Conservation (phyloP, 2,329 filamentous ascomycete genomes). For the Mollisia scopiformis region DNA sequence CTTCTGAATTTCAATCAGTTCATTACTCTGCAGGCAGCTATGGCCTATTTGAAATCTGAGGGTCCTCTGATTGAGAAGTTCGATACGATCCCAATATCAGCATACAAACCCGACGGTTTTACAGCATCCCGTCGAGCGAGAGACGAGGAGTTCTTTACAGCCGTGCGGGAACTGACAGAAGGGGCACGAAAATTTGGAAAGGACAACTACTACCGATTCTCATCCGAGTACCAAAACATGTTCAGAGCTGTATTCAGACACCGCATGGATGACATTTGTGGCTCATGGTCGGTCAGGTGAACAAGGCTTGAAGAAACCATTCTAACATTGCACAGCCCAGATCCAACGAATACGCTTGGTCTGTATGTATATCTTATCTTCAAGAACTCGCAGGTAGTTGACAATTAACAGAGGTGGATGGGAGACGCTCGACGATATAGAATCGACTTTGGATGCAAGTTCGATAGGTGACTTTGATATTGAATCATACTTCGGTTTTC, state of each 20-base stretch:
- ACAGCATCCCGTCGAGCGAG: neutral
- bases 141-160: neutral
- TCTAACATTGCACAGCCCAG: too few relatives aligned
- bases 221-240: too few relatives aligned
- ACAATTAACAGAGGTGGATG: too few relatives aligned
- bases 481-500: neutral
- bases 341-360: too few relatives aligned
- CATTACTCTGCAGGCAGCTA: neutral
- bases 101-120: neutral
- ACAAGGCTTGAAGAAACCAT: too few relatives aligned
- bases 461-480: neutral
- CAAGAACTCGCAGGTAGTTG: too few relatives aligned
- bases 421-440: too few relatives aligned
- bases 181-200: neutral
- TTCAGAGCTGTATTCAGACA: neutral
- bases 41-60: neutral
- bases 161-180: neutral
- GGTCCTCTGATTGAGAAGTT: too few relatives aligned
- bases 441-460: too few relatives aligned
- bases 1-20: slow-evolving; percentile 8
- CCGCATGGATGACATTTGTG: too few relatives aligned
- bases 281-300: too few relatives aligned
- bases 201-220: neutral
- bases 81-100: neutral
- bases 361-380: too few relatives aligned